Percentiles rank a stretch among this genome's conserved stretches.
Conservation (phyloP, 2,329 filamentous ascomycete genomes). For the Ophioceras dolichostomum region DNA sequence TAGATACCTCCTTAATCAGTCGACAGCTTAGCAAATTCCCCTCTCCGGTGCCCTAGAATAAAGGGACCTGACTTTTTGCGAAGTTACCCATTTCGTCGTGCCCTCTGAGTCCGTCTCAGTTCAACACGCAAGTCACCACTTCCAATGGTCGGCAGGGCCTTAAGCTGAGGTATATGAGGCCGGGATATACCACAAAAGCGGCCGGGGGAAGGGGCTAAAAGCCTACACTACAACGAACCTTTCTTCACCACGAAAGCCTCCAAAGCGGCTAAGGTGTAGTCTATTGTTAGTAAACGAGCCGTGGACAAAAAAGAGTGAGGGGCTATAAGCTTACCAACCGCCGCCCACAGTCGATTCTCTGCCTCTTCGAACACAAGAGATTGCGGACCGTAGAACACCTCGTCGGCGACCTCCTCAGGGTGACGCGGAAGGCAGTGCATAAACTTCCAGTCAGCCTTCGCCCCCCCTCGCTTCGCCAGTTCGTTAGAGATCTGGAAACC, state of each 20-base stretch:
- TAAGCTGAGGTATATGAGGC: too few species aligned
- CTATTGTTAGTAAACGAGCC: background rate
- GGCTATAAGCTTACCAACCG: slow-evolving; percentile 46
- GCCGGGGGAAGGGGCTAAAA: too few species aligned
- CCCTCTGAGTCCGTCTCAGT: too few species aligned
- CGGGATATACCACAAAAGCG: too few species aligned
- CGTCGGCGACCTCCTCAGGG: slow-evolving; percentile 83
- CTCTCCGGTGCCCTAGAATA: too few species aligned
- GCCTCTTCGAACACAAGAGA: slow-evolving; percentile 90
- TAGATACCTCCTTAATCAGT: too few species aligned
- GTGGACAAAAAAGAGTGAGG: background rate
- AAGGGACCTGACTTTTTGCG: too few species aligned
- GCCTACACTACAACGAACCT: too few species aligned
- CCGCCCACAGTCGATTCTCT: slow-evolving; percentile 89
- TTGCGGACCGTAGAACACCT: slow-evolving; percentile 79
- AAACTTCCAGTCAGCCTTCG: slow-evolving; percentile 86
- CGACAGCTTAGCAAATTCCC: too few species aligned
- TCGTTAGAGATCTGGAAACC: slow-evolving; percentile 89
- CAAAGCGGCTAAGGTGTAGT: slow-evolving; percentile 43
- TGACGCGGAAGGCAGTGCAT: slow-evolving; percentile 97
- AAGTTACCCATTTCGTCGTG: too few species aligned
- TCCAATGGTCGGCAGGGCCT: too few species aligned
- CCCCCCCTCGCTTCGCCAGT: slow-evolving; percentile 71
- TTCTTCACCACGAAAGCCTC: slow-evolving; percentile 93
- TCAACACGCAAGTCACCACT: too few species aligned